Evolutionary conservation across 2,329 filamentous ascomycete genomes (phyloP).

Genomic region (Paecilomyces sp.): DNA sequence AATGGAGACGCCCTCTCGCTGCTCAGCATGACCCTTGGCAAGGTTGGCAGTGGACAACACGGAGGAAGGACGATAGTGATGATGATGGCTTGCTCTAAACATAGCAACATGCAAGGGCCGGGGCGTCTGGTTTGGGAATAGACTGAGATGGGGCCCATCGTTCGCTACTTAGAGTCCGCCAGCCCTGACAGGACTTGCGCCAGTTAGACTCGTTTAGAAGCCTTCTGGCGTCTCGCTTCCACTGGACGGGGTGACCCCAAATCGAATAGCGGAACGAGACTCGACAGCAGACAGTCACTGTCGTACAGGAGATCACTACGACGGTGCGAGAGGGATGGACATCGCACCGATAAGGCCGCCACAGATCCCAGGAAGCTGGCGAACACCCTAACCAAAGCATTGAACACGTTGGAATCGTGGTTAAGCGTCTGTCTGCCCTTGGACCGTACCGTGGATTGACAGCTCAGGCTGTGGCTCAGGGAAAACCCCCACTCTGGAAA

Average conservation of each 20-base stretch:
- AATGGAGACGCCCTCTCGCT: background rate
- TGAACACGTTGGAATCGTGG: background rate
- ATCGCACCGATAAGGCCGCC: background rate
- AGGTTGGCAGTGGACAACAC: background rate
- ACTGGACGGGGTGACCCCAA: background rate
- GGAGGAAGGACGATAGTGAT: background rate
- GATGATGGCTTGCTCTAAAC: background rate
- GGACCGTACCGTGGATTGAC: background rate
- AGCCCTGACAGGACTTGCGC: background rate
- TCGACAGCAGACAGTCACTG: background rate
- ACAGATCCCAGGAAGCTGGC: background rate
- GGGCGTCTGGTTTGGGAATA: conserved; percentile 1
- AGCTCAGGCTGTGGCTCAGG: background rate
- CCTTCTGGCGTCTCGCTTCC: background rate
- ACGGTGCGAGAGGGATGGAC: background rate
- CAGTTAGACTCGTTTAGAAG: background rate
- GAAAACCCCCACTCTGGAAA: background rate
- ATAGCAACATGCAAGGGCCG: background rate
- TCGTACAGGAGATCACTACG: background rate
- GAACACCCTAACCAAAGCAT: background rate
- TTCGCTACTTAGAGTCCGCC: background rate
- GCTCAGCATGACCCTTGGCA: background rate
- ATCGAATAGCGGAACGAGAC: background rate
- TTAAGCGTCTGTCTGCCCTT: background rate
- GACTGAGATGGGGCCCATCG: background rate